Percentiles rank a stretch among this genome's conserved stretches.
These are phyloP conservation scores for Fusarium sp. DNA, from an alignment of 2,329 filamentous ascomycete species.

Conservation along the genomic window DNA sequence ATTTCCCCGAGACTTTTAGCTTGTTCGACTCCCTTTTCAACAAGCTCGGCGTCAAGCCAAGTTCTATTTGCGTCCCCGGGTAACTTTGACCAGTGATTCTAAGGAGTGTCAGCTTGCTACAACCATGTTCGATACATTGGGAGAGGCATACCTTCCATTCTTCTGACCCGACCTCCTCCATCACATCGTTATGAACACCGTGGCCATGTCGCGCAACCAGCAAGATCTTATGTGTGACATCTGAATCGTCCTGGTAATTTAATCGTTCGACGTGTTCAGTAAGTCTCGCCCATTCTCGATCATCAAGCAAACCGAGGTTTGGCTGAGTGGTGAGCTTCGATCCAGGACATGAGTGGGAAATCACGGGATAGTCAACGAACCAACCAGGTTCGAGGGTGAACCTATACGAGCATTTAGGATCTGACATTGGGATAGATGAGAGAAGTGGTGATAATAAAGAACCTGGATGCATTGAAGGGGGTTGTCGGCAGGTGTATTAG, in stretches of 20 bases:
- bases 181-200: neutral
- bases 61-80: neutral
- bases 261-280: neutral
- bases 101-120: neutral
- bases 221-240: neutral
- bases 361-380: neutral
- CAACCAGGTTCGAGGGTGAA: neutral
- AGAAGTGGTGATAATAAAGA: neutral
- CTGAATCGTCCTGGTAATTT: neutral
- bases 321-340: neutral
- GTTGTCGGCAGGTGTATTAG: neutral
- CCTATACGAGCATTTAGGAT: neutral
- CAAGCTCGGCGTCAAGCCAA: neutral
- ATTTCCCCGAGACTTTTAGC: neutral
- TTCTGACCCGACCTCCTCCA: neutral
- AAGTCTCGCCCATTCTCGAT: neutral
- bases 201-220: neutral
- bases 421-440: neutral
- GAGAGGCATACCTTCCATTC: neutral
- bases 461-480: neutral
- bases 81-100: neutral
- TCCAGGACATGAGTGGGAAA: neutral
- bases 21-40: neutral
- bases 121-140: rapidly evolving
- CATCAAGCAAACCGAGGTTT: neutral